Evolutionary conservation across 805 yeast species (phyloP).

Genomic region (Scheffersomyces amazonensis): DNA sequence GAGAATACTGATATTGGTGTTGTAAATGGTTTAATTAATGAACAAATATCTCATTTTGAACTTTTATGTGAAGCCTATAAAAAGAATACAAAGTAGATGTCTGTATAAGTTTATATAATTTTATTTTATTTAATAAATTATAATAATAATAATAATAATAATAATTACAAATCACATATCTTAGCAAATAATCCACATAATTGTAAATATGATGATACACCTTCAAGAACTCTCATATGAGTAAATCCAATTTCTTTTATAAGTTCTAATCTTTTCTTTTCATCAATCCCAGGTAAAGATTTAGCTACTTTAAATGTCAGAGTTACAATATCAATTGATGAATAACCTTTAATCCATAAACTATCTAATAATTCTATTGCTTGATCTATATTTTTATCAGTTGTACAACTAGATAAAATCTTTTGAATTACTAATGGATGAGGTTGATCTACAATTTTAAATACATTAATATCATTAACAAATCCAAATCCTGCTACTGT

Average conservation of each 20-base stretch:
- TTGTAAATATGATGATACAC: constrained; percentile 85
- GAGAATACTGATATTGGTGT: constrained; percentile 25
- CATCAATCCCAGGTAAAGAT: constrained; percentile 64
- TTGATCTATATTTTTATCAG: constrained; percentile 50
- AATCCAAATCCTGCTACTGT: constrained; percentile 91
- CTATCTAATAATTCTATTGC: constrained; percentile 62
- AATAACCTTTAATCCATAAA: constrained; percentile 88
- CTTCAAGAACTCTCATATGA: constrained; percentile 91
- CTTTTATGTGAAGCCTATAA: constrained; percentile 39
- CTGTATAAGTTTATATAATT: not conserved
- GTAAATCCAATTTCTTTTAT: constrained; percentile 85
- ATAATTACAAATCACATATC: constrained; percentile 27
- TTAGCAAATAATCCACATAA: constrained; percentile 78
- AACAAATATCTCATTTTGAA: constrained; percentile 38
- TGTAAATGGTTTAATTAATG: constrained; percentile 24
- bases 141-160: not conserved
- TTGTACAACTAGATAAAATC: constrained; percentile 45
- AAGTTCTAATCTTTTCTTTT: constrained; percentile 67
- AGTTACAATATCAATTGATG: constrained; percentile 88
- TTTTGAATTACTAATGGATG: constrained; percentile 84
- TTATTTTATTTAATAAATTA: not conserved
- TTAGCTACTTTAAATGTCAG: constrained; percentile 88
- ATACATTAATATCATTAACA: constrained; percentile 90
- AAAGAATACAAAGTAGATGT: constrained; percentile 3
- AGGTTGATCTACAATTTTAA: constrained; percentile 93